Evolutionary conservation across 2,329 filamentous ascomycete genomes (phyloP).

Genomic region (Sphaerostilbella broomeana): DNA sequence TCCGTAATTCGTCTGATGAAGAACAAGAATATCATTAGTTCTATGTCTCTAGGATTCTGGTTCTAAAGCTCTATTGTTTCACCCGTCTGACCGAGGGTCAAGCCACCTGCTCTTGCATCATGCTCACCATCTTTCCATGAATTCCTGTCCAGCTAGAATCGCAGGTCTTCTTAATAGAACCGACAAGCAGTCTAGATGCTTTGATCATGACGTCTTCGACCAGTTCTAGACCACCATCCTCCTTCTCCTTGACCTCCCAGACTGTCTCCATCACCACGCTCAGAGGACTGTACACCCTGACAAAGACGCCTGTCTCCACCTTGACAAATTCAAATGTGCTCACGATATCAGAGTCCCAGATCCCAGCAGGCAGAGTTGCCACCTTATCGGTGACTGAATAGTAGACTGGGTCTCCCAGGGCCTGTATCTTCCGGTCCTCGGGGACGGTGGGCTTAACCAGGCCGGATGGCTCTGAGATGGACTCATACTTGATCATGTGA

Average conservation of each 20-base stretch:
- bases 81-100: too few species aligned
- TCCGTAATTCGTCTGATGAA: too few species aligned
- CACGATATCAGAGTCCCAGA: constrained; percentile 49
- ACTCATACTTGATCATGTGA: constrained; percentile 39
- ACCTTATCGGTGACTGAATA: constrained; percentile 46
- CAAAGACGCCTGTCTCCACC: constrained; percentile 43
- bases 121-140: constrained; percentile 30
- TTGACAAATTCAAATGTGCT: constrained; percentile 50
- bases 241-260: constrained; percentile 36
- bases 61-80: not conserved
- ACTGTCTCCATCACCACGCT: constrained; percentile 47
- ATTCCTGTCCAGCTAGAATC: constrained; percentile 45
- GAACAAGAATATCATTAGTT: too few species aligned
- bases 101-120: constrained; percentile 11
- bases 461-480: constrained; percentile 24
- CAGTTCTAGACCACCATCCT: constrained; percentile 33
- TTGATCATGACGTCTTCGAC: constrained; percentile 45
- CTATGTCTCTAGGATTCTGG: not conserved
- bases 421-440: constrained; percentile 19
- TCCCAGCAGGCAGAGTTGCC: constrained; percentile 46
- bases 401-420: constrained; percentile 26
- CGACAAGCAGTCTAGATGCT: constrained; percentile 43
- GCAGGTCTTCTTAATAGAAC: constrained; percentile 44
- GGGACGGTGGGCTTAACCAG: constrained; percentile 24
- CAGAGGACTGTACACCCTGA: constrained; percentile 45